Conservation (phyloP, 1,284 basidiomycete genomes). For the Cryptococcus sp. region DNA sequence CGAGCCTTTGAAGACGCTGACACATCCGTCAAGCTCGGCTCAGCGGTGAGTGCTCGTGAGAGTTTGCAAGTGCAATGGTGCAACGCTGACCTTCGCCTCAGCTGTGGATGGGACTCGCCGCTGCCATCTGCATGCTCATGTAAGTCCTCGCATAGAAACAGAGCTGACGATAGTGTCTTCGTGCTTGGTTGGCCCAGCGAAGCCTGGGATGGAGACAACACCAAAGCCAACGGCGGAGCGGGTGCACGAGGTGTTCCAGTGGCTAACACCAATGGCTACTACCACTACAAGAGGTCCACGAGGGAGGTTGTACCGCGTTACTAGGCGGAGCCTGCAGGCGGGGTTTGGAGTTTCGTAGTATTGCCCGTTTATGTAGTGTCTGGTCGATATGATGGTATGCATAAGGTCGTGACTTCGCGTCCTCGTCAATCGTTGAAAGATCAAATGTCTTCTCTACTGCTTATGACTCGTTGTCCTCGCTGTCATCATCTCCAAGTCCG, state of each 20-base stretch:
- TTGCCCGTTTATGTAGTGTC: no score
- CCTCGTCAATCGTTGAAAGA: no score
- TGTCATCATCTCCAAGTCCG: conserved; percentile 5
- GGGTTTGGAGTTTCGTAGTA: background rate
- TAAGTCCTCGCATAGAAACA: conserved; percentile 21
- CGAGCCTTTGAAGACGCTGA: conserved; percentile 34
- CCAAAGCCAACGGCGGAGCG: conserved; percentile 24
- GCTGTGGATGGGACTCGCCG: conserved; percentile 50
- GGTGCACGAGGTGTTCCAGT: conserved; percentile 33
- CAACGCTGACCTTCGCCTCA: conserved; percentile 12
- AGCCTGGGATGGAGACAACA: conserved; percentile 40
- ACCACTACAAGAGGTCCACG: conserved; percentile 50
- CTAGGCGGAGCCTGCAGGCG: conserved; percentile 1
- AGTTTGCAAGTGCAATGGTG: background rate
- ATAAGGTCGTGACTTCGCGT: no score
- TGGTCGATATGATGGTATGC: no score
- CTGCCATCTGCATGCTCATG: conserved; percentile 38
- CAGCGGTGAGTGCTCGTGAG: conserved; percentile 27
- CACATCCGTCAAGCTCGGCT: conserved; percentile 33
- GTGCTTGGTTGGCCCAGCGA: conserved; percentile 45
- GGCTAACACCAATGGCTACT: conserved; percentile 41
- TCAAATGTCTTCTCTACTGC: no score
- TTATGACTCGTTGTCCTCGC: background rate
- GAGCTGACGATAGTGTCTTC: conserved; percentile 24
- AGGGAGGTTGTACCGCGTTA: conserved; percentile 44